Percentiles rank a stretch among this genome's conserved stretches.
phyloP scores from a whole-genome alignment of 1,284 basidiomycete species.

The Malassezia brasiliensis region DNA sequence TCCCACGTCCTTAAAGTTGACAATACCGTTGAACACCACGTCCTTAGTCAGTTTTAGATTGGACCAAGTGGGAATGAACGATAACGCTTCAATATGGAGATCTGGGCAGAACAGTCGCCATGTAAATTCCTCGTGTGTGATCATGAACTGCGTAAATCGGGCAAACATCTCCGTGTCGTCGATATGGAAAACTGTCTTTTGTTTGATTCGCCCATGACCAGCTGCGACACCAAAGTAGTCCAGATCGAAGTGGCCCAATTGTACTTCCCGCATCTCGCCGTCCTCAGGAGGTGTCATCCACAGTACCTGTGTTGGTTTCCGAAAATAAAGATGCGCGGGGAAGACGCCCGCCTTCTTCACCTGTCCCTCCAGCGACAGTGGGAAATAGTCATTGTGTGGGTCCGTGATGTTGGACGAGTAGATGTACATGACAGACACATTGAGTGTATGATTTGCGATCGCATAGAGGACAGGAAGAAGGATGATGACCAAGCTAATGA shows the following conservation, averaged over 20 bases:
- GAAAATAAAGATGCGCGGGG: slow-evolving; percentile 47
- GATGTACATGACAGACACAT: slow-evolving; percentile 41
- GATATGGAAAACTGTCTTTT: slow-evolving; percentile 46
- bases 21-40: slow-evolving; percentile 54
- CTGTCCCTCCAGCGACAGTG: slow-evolving; percentile 45
- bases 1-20: slow-evolving; percentile 58
- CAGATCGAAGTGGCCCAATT: slow-evolving; percentile 38
- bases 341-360: slow-evolving; percentile 49
- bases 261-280: slow-evolving; percentile 32
- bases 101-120: slow-evolving; percentile 59
- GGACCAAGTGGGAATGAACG: slow-evolving; percentile 36
- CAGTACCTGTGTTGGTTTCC: slow-evolving; percentile 42
- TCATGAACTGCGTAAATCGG: slow-evolving; percentile 52
- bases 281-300: slow-evolving; percentile 42
- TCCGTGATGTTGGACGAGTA: slow-evolving; percentile 45
- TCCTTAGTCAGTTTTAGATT: slow-evolving; percentile 32
- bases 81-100: slow-evolving; percentile 60
- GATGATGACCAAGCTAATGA: slow-evolving; percentile 37
- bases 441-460: slow-evolving; percentile 45
- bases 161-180: slow-evolving; percentile 39
- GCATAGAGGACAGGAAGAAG: slow-evolving; percentile 46
- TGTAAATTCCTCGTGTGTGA: slow-evolving; percentile 62
- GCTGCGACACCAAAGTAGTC: slow-evolving; percentile 42
- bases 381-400: slow-evolving; percentile 40
- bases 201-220: slow-evolving; percentile 48